Conservation (phyloP, 2,329 filamentous ascomycete species). For the Phialophora tarda region DNA sequence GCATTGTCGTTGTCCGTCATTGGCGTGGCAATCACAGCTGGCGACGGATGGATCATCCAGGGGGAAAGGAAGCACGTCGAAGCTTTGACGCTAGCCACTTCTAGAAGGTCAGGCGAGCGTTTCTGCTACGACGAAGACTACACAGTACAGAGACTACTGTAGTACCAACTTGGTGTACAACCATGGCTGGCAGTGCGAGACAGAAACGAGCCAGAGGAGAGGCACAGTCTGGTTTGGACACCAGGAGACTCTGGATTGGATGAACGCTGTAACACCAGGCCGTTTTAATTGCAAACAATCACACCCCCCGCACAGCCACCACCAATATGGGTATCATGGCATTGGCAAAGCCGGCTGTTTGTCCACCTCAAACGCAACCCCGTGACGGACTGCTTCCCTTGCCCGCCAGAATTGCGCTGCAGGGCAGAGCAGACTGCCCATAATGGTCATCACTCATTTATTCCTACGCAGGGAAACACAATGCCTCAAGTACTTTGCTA, state of each 20-base stretch:
- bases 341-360: constrained; percentile 8
- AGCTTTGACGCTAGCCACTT: not conserved
- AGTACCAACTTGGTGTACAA: not conserved
- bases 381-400: not conserved
- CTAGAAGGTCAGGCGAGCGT: not conserved
- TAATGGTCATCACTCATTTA: constrained; percentile 23
- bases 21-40: not conserved
- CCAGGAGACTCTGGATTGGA: not conserved
- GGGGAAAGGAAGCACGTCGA: not conserved
- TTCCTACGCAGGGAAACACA: not conserved
- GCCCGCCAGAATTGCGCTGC: not conserved
- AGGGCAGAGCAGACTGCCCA: not conserved
- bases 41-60: too few species aligned
- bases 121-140: not conserved
- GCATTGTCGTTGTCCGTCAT: constrained; percentile 46
- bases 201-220: not conserved
- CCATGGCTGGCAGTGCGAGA: not conserved
- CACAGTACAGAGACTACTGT: too few species aligned
- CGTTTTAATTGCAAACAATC: not conserved
- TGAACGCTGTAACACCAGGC: not conserved
- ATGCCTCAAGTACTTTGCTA: constrained; percentile 7
- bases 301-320: not conserved
- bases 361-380: not conserved
- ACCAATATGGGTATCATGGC: constrained; percentile 8
- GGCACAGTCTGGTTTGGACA: not conserved